Base-by-base conservation (phyloP, 2,329 filamentous ascomycete species). In the Nothophoma quercina region DNA sequence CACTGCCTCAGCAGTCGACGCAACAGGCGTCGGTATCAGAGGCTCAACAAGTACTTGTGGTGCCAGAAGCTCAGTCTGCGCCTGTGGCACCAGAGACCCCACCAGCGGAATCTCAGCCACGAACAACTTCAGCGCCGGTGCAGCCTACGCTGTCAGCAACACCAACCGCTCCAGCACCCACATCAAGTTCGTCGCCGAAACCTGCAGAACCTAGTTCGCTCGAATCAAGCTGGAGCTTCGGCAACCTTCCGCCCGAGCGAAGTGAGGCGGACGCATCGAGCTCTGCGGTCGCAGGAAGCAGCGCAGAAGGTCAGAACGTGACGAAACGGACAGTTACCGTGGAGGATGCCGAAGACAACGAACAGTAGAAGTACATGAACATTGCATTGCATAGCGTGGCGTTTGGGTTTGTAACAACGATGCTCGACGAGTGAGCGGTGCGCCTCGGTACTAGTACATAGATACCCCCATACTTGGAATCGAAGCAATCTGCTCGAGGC, bases 151-250 rank as follows among this genome's bases (percentile, higher is more conserved):
- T 48, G 9, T 46, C 49, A 13, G 38, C 45, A 29, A 15, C 48
- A 21, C 22, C 53, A 22, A 34, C 47, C 40, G 26, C 49, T 29
- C 13, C 56, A 38, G 51, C 15, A 19, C 39, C 56, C 25, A 32
- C 42, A n/a, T 40, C 55, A 29, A 53, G 25, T 28, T 47, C 62
- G 15, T 63, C 68, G 5, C 60, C 66, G 7, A 69, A 67, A 39
- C 25, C 55, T 36, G 64, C 55, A 12, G 69, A 70, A 39, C 62
- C 67, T 13, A 70, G 60, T 40, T 70, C 65, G 3, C 59, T 73
- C 3, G 70, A 64, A 29, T 74, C 71, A 16, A 73, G 71, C 36
- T 73, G 70, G 71, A 71, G 68, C 45, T 74, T 74, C 51, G 68
- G 63, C 8, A 69, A 71, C 30, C 50, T 63, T 18, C 58, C n/a